A percentile compares a stretch with the other conserved stretches of the same genome.
These are phyloP conservation scores for Schizosaccharomyces octosporus DNA, from an alignment of 805 yeast species.

Conservation along the genomic window DNA sequence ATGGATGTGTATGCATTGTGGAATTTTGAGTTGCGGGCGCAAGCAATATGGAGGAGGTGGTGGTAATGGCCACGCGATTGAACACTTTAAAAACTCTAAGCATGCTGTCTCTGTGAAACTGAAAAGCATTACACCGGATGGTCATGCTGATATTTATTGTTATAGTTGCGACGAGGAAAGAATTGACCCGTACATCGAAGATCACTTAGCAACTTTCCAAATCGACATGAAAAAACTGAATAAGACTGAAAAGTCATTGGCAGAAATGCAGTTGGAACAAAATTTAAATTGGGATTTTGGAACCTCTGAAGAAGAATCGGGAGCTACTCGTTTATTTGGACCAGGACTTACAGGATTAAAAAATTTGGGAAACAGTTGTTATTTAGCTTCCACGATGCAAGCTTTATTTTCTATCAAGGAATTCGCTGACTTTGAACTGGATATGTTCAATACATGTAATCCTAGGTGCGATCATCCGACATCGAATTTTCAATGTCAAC, in stretches of 20 bases:
- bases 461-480: conserved; percentile 19
- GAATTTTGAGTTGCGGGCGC: conserved; percentile 82
- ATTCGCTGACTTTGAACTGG: conserved; percentile 11
- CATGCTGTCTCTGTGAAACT: conserved; percentile 77
- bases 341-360: conserved; percentile 59
- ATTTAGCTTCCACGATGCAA: conserved; percentile 61
- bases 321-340: conserved; percentile 52
- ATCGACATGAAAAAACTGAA: conserved; percentile 30
- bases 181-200: conserved; percentile 33
- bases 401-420: conserved; percentile 25
- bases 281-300: conserved; percentile 76
- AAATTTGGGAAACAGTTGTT: conserved; percentile 84
- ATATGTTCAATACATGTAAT: conserved; percentile 8
- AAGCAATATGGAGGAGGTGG: conserved; percentile 79
- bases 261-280: conserved; percentile 80
- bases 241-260: conserved; percentile 68
- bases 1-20: conserved; percentile 86
- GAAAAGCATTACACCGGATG: conserved; percentile 60
- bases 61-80: conserved; percentile 81
- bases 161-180: conserved; percentile 77
- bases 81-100: conserved; percentile 31
- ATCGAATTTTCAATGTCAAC: conserved; percentile 44
- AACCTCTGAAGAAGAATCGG: conserved; percentile 45
- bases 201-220: conserved; percentile 32
- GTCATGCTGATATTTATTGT: conserved; percentile 53